Conservation (phyloP, 371 early-diverging fungal genomes). For the Zopfochytrium polystomum region DNA sequence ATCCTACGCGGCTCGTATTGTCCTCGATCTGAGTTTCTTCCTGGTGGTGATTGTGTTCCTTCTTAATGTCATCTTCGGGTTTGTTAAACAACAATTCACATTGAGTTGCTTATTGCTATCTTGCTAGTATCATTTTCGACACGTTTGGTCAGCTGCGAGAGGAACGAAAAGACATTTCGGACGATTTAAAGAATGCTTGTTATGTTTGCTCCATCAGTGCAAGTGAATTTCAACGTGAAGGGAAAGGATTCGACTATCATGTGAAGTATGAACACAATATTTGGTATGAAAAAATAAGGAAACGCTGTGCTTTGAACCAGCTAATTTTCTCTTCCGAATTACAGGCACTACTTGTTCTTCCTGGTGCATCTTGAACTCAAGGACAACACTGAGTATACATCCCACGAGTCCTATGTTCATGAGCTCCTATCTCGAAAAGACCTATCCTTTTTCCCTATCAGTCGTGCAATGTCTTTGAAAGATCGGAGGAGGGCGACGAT, state of each 20-base stretch:
- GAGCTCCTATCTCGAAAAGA: constrained; percentile 48
- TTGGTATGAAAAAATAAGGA: constrained; percentile 35
- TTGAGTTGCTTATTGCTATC: background rate
- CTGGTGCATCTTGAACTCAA: constrained; percentile 56
- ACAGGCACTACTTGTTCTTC: constrained; percentile 57
- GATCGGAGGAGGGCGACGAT: constrained; percentile 16
- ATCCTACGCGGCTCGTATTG: constrained; percentile 49
- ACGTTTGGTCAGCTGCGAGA: constrained; percentile 61
- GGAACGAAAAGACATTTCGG: constrained; percentile 50
- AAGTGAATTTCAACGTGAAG: constrained; percentile 53
- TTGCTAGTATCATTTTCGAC: constrained; percentile 51
- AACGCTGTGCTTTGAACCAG: background rate
- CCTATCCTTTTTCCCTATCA: constrained; percentile 56
- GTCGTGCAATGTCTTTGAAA: constrained; percentile 51
- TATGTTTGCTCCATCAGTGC: constrained; percentile 58
- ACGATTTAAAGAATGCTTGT: constrained; percentile 54
- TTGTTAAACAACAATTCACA: background rate
- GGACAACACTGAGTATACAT: constrained; percentile 56
- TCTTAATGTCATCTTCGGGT: constrained; percentile 59
- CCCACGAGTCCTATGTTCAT: constrained; percentile 55
- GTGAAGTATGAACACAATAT: constrained; percentile 57
- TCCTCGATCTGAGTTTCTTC: constrained; percentile 57
- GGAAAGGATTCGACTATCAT: constrained; percentile 56
- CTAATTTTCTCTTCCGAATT: too few species aligned
- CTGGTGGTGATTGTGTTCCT: constrained; percentile 57